Conservation (phyloP, 176 grass and related monocot genomes). For the Aegilops longissima region DNA sequence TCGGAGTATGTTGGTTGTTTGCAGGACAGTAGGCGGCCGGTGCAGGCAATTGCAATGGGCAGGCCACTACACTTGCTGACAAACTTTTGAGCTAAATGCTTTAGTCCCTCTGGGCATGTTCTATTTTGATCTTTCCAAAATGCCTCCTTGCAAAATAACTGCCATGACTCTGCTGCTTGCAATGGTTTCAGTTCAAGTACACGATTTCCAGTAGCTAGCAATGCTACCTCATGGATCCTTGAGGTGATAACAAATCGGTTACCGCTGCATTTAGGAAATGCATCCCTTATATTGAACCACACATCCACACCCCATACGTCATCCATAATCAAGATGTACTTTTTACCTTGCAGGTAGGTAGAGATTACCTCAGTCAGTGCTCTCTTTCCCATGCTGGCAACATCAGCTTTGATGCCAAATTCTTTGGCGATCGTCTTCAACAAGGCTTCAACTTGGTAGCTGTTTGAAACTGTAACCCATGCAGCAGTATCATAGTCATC, state of each 20-base stretch:
- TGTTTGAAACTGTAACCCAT: slow-evolving; percentile 12
- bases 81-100: neutral
- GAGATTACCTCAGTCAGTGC: neutral
- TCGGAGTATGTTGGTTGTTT: neutral
- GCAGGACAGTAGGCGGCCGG: neutral
- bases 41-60: slow-evolving; percentile 29
- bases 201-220: neutral
- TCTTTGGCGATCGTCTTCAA: neutral
- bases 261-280: neutral
- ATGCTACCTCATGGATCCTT: neutral
- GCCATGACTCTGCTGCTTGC: neutral
- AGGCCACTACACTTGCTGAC: slow-evolving; percentile 1
- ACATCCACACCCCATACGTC: slow-evolving; percentile 8
- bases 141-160: slow-evolving; percentile 1
- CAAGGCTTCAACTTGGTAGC: neutral
- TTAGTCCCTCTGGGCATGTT: neutral
- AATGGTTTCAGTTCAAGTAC: neutral
- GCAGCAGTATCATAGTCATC: neutral
- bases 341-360: neutral
- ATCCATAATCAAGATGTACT: slow-evolving; percentile 18
- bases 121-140: neutral
- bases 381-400: neutral
- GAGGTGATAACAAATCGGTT: slow-evolving; percentile 20
- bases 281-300: slow-evolving; percentile 2
- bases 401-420: neutral